phyloP scores from a whole-genome alignment of 805 yeast genomes.

The Ogataea haglerorum region DNA sequence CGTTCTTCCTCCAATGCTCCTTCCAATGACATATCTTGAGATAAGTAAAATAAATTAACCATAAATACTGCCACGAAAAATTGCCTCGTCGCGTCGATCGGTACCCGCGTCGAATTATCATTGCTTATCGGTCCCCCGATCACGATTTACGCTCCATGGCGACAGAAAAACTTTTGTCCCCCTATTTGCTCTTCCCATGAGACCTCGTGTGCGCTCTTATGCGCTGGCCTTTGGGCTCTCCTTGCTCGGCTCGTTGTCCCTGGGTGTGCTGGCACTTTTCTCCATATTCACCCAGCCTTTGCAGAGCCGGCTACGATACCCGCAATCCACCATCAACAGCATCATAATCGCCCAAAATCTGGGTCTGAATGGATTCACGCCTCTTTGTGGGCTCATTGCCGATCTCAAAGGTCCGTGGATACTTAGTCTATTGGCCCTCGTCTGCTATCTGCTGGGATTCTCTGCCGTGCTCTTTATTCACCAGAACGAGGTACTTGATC shows the following conservation, averaged over 20 bases:
- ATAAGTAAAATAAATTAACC: not conserved
- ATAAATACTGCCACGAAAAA: not conserved
- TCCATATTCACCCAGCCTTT: constrained; percentile 73
- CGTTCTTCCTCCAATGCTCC: constrained; percentile 35
- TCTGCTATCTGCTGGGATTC: constrained; percentile 67
- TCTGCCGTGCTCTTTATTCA: constrained; percentile 42
- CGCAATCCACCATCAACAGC: constrained; percentile 62
- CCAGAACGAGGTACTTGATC: constrained; percentile 27
- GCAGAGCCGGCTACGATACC: constrained; percentile 50
- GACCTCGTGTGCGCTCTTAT: constrained; percentile 14
- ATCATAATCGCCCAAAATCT: constrained; percentile 71
- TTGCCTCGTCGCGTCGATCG: constrained; percentile 9
- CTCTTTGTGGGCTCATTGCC: constrained; percentile 76
- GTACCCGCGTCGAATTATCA: not conserved
- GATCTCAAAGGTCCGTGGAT: constrained; percentile 78
- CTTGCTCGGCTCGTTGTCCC: constrained; percentile 27
- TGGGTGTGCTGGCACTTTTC: constrained; percentile 33
- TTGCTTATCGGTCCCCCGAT: constrained; percentile 12
- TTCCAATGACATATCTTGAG: constrained; percentile 30
- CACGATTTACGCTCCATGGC: not conserved
- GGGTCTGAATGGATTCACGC: constrained; percentile 82
- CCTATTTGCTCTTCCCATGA: not conserved
- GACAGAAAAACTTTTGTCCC: not conserved
- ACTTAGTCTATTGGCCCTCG: constrained; percentile 56
- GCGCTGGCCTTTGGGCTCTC: constrained; percentile 27